Evolutionary conservation across 2,329 filamentous ascomycete genomes (phyloP).

Genomic region (Corinectria fuckeliana): DNA sequence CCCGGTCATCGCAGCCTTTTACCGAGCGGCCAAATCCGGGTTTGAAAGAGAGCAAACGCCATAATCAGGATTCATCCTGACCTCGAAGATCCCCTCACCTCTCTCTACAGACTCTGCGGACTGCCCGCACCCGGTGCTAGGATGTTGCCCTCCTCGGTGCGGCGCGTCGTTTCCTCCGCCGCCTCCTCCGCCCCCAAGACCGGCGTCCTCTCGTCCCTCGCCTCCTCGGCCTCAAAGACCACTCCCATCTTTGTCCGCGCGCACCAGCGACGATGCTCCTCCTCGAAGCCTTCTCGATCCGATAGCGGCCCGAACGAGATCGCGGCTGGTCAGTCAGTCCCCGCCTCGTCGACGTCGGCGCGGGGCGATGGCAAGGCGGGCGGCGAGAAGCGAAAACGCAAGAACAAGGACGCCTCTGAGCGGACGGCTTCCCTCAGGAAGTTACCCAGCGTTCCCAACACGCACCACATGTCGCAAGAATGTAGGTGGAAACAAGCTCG

Average conservation of each 20-base stretch:
- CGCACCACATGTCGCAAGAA: conserved; percentile 72
- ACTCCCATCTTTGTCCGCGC: conserved; percentile 46
- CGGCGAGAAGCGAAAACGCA: conserved; percentile 64
- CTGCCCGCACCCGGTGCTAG: conserved; percentile 39
- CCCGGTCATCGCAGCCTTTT: conserved; percentile 44
- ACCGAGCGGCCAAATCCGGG: conserved; percentile 46
- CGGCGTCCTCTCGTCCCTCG: conserved; percentile 50
- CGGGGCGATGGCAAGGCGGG: conserved; percentile 50
- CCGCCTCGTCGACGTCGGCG: conserved; percentile 52
- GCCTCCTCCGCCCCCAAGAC: conserved; percentile 55
- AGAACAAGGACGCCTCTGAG: conserved; percentile 58
- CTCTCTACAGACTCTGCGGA: conserved; percentile 25
- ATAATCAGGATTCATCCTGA: conserved; percentile 44
- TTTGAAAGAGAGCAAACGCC: conserved; percentile 43
- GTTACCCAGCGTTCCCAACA: conserved; percentile 77
- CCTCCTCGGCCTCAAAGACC: conserved; percentile 49
- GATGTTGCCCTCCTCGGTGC: conserved; percentile 64
- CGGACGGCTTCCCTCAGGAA: conserved; percentile 57
- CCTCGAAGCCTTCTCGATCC: conserved; percentile 68
- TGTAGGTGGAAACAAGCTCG: conserved; percentile 52
- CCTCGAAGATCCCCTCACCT: conserved; percentile 28
- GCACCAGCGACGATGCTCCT: conserved; percentile 64
- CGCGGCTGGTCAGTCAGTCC: conserved; percentile 57
- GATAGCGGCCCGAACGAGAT: conserved; percentile 61
- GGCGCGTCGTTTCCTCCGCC: conserved; percentile 58